A percentile compares a stretch with the other conserved stretches of the same genome.
phyloP scores from a whole-genome alignment of 2,329 filamentous ascomycete species.

The Curvularia sp. region DNA sequence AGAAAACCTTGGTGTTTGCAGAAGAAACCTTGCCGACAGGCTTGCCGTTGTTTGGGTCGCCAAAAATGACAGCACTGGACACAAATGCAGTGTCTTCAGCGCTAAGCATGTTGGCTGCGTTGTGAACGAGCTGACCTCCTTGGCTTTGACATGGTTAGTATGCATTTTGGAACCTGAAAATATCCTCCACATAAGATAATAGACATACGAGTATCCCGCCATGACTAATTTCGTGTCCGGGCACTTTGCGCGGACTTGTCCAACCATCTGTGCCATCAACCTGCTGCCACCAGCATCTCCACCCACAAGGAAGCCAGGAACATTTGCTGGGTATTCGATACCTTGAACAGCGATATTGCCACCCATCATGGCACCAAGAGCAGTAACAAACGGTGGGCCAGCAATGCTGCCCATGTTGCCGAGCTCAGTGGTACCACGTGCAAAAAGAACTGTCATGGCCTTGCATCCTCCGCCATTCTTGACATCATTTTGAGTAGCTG shows the following conservation, averaged over 20 bases:
- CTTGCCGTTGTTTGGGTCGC: conserved; percentile 48
- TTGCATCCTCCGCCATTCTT: conserved; percentile 49
- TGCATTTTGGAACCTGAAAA: background rate
- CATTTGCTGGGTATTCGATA: conserved; percentile 59
- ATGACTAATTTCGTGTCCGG: conserved; percentile 57
- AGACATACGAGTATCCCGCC: conserved; percentile 57
- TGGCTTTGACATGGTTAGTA: conserved; percentile 35
- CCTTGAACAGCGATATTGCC: conserved; percentile 61
- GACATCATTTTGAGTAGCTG: conserved; percentile 37
- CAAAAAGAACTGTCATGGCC: conserved; percentile 62
- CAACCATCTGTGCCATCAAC: conserved; percentile 53
- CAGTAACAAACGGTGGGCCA: conserved; percentile 60
- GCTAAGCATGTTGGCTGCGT: conserved; percentile 48
- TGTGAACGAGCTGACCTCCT: conserved; percentile 55
- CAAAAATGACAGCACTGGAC: conserved; percentile 46
- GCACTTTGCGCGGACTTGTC: conserved; percentile 52
- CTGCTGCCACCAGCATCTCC: conserved; percentile 55
- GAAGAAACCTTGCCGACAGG: conserved; percentile 42
- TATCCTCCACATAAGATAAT: conserved; percentile 7
- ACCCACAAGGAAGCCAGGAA: conserved; percentile 55
- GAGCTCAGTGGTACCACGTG: conserved; percentile 61
- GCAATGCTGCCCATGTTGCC: conserved; percentile 61
- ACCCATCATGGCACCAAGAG: conserved; percentile 52
- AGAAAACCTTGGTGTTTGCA: conserved; percentile 44
- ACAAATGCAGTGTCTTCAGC: conserved; percentile 34